Percentiles rank a stretch among this genome's conserved stretches.
These are phyloP conservation scores for Quercus engelmannii DNA, from an alignment of 306 rosid genomes.

Conservation along the genomic window DNA sequence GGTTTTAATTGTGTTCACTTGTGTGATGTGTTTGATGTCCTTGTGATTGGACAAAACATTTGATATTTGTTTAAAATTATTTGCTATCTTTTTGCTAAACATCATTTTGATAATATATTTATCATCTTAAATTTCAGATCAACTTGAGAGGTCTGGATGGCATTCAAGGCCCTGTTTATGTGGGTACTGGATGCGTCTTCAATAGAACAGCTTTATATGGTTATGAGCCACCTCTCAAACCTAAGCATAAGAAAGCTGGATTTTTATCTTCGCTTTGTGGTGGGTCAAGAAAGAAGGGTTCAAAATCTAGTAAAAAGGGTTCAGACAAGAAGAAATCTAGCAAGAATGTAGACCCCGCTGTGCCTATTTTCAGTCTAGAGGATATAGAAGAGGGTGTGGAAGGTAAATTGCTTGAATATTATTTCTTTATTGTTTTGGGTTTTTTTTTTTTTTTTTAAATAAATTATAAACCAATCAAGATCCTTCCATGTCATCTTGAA, in stretches of 20 bases:
- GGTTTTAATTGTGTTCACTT: background rate
- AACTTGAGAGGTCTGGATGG: constrained; percentile 98
- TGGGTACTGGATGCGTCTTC: constrained; percentile 97
- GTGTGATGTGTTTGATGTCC: background rate
- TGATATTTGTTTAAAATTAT: background rate
- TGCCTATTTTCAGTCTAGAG: constrained; percentile 81
- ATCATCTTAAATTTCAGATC: constrained; percentile 50
- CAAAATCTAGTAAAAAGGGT: constrained; percentile 70
- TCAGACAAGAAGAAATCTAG: constrained; percentile 79
- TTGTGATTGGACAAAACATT: background rate
- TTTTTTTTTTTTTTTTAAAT: background rate
- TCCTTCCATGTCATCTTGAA: background rate
- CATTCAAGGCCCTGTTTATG: constrained; percentile 96
- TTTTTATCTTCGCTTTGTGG: constrained; percentile 70
- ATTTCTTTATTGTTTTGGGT: background rate
- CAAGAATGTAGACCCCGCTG: constrained; percentile 72
- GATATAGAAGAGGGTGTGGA: constrained; percentile 95
- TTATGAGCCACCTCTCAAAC: constrained; percentile 85
- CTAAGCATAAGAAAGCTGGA: constrained; percentile 73
- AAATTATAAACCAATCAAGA: background rate
- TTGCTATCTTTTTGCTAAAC: background rate
- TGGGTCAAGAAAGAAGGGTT: constrained; percentile 63
- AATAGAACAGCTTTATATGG: constrained; percentile 93
- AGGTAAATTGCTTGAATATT: constrained; percentile 41
- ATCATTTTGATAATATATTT: background rate